phyloP scores from a whole-genome alignment of 768 basidiomycete genomes.

The Mycena pura region DNA sequence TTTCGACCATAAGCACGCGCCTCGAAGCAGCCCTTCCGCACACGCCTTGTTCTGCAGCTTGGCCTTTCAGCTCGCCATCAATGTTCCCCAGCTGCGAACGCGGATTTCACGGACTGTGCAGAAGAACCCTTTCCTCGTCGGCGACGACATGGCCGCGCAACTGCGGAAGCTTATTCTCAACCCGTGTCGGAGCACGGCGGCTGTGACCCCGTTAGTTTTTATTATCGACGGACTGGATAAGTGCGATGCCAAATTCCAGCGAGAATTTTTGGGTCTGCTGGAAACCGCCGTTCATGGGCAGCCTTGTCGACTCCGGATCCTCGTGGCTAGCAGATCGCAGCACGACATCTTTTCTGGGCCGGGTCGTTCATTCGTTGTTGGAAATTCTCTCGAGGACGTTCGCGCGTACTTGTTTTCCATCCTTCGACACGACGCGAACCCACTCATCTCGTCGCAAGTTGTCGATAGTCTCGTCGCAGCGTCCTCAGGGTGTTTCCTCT shows the following conservation, averaged over 20 bases:
- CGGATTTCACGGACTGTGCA: constrained; percentile 14
- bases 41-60: constrained; percentile 5
- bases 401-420: constrained; percentile 7
- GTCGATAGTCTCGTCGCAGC: constrained; percentile 2
- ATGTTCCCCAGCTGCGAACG: constrained; percentile 11
- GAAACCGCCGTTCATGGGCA: neutral
- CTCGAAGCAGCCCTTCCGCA: neutral
- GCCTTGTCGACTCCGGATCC: neutral
- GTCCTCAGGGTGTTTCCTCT: constrained; percentile 18
- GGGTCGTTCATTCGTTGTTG: constrained; percentile 8
- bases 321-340: constrained; percentile 4
- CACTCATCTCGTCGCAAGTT: neutral
- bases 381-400: constrained; percentile 16
- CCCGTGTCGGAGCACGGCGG: constrained; percentile 2
- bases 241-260: constrained; percentile 3
- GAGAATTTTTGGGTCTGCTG: constrained; percentile 12
- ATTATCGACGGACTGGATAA: constrained; percentile 21
- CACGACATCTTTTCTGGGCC: neutral
- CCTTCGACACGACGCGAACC: neutral
- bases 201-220: neutral
- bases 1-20: neutral
- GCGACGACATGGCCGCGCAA: constrained; percentile 4
- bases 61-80: constrained; percentile 19
- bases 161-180: constrained; percentile 17
- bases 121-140: constrained; percentile 6